Base-by-base conservation (phyloP, 31 red algal species). In the Endocladia muricata region DNA sequence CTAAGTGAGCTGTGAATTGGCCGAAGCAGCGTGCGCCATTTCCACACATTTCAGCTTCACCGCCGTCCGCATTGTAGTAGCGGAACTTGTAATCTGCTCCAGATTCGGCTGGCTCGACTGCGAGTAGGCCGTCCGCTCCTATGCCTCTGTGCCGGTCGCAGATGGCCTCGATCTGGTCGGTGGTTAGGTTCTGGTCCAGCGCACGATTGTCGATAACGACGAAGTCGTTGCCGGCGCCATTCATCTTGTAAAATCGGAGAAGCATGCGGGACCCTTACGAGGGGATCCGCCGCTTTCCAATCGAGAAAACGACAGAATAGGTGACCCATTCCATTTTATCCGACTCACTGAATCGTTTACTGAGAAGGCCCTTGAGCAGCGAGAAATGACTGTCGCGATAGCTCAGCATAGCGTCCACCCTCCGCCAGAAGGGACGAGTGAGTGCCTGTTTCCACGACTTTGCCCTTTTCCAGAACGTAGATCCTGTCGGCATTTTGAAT, bases 401-500 rank as follows among this genome's bases (percentile, higher is more conserved):
- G 55, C 33, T 83, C 79, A 37, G 78, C 81, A 79, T 54, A 73
- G 37, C 35, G n/a, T 3, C 67, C 67, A 13, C 37, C 49, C 37
- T 31, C 29, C 9, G 70, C 80, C 35, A 89, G 41, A 1, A 89
- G 49, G 11, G 73, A 37, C 30, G 33, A 23, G 52, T 89, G 84
- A 61, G 37, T 79, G 1, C 84, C 84, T 1, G 25, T 8, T 67
- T 89, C 81, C 19, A 73, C 52, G n/a, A 89, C 34, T 1, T 38
- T 8, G 8, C 84, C 84, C 7, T 67, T 60, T 13, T 60, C 81
- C 0, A 89, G 29, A 11, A 89, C 84, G 37, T 39, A 41, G 41
- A 89, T 89, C 33, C 55, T 22, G 59, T 88, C 69, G 0, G 79
- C 84, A 40, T 86, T 64, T 67, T 64, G 62, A 26, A 89, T 75